Evolutionary conservation across 1,284 basidiomycete genomes (phyloP).

Genomic region (Cryptococcus sp.): DNA sequence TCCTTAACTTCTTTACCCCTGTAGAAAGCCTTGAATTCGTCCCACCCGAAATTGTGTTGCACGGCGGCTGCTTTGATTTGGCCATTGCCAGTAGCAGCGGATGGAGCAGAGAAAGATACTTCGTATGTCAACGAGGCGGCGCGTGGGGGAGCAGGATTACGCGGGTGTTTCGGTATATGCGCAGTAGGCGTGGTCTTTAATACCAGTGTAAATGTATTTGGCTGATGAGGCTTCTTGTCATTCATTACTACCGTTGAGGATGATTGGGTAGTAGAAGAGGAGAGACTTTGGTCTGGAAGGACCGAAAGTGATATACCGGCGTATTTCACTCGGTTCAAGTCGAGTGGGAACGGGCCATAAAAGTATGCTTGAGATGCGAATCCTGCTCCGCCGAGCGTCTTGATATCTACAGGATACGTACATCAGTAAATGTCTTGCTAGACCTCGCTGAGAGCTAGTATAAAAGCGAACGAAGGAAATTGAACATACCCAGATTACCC

Average conservation of each 20-base stretch:
- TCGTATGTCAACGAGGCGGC: constrained; percentile 54
- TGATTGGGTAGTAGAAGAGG: constrained; percentile 1
- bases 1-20: constrained; percentile 49
- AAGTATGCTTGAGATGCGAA: constrained; percentile 56
- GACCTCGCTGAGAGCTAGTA: no score
- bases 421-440: no score
- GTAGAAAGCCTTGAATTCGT: constrained; percentile 54
- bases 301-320: constrained; percentile 31
- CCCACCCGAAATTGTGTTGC: constrained; percentile 39
- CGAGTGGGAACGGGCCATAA: constrained; percentile 39
- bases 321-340: constrained; percentile 30
- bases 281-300: constrained; percentile 12
- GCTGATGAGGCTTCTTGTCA: constrained; percentile 3
- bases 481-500: constrained; percentile 36
- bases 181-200: constrained; percentile 46
- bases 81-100: no score
- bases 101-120: constrained; percentile 36
- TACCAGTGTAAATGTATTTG: constrained; percentile 49
- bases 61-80: no score
- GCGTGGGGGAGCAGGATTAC: constrained; percentile 30
- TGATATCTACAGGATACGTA: constrained; percentile 46
- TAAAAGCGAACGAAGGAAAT: neutral
- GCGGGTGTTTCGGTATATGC: constrained; percentile 43
- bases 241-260: no score
- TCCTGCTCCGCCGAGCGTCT: constrained; percentile 57